Evolutionary conservation across 2,329 filamentous ascomycete species (phyloP).

Genomic region (Ophiostoma himal-ulmi): DNA sequence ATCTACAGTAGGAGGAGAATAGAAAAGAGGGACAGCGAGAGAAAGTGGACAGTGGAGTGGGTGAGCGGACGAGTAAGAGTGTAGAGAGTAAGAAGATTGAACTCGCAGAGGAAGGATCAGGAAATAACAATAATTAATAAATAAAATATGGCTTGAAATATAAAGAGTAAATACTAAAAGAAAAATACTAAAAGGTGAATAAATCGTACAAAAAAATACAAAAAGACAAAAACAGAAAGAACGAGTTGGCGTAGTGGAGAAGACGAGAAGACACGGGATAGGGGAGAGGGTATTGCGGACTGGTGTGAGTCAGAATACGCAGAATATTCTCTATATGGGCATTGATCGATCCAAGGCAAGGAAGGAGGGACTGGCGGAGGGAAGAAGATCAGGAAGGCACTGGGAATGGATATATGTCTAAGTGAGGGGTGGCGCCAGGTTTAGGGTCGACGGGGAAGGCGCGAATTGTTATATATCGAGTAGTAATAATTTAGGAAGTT

Average conservation of each 20-base stretch:
- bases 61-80: not conserved
- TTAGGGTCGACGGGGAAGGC: not conserved
- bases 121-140: constrained; percentile 6
- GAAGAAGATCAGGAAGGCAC: not conserved
- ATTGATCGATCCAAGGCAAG: not conserved
- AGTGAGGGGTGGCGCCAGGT: not conserved
- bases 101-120: not conserved
- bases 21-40: not conserved
- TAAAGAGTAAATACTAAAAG: not conserved
- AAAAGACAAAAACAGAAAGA: constrained; percentile 7
- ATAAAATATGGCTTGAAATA: not conserved
- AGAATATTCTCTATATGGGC: not conserved
- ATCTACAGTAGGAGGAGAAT: not conserved
- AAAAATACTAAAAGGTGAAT: not conserved
- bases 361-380: not conserved
- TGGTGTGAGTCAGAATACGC: constrained; percentile 20
- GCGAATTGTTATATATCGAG: not conserved
- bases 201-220: not conserved
- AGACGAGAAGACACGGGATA: constrained; percentile 14
- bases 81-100: constrained; percentile 8
- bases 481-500: not conserved
- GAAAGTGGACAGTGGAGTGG: not conserved
- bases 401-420: not conserved
- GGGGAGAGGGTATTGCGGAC: constrained; percentile 2
- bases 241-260: constrained; percentile 11